Percentiles rank a stretch among this genome's conserved stretches.
Conservation (phyloP, 495 filamentous ascomycete genomes). For the Penicillium mononematosum region DNA sequence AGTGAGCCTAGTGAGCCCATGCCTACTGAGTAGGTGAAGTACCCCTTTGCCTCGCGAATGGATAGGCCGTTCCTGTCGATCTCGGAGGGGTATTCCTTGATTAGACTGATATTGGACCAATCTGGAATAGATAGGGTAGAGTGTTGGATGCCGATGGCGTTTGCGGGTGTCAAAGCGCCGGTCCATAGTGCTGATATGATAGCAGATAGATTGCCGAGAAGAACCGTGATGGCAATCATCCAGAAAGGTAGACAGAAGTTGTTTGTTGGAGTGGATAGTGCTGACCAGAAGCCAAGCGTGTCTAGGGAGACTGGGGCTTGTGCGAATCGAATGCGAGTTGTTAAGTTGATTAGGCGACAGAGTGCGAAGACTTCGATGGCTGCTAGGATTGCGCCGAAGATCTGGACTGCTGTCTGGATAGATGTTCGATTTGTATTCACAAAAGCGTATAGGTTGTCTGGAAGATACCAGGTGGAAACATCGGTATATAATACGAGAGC, state of each 20-base stretch:
- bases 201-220: constrained; percentile 20
- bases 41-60: constrained; percentile 23
- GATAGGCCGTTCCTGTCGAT: constrained; percentile 18
- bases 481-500: constrained; percentile 16
- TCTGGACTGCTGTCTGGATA: constrained; percentile 23
- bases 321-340: constrained; percentile 13
- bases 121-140: constrained; percentile 23
- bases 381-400: constrained; percentile 15
- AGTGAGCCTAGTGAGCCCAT: constrained; percentile 26
- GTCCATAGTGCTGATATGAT: constrained; percentile 36
- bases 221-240: constrained; percentile 18
- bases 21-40: constrained; percentile 32
- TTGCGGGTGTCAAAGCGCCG: constrained; percentile 34
- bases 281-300: constrained; percentile 21
- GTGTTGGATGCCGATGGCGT: constrained; percentile 3
- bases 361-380: constrained; percentile 11
- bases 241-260: constrained; percentile 8
- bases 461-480: constrained; percentile 10
- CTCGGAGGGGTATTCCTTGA: constrained; percentile 18
- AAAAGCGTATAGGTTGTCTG: constrained; percentile 8
- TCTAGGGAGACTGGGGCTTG: constrained; percentile 14
- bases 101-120: constrained; percentile 26
- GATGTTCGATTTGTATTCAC: constrained; percentile 18
- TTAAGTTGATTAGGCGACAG: constrained; percentile 15
- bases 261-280: constrained; percentile 5